Base-by-base conservation (phyloP, 2,329 filamentous ascomycete genomes). In the Alternaria gansuensis region DNA sequence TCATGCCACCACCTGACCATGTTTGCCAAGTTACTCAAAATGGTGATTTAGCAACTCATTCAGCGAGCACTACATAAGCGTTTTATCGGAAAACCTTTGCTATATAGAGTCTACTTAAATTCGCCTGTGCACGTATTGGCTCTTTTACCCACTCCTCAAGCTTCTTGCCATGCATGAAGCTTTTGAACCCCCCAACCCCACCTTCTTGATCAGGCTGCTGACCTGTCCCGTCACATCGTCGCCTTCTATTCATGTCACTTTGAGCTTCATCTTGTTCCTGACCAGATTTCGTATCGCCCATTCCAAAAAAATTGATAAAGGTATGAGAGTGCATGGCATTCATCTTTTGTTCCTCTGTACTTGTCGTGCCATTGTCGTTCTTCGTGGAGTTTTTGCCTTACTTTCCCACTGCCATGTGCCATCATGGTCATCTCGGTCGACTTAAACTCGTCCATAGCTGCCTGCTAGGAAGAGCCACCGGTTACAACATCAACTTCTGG, bases 1-100 rank as follows among this genome's bases (percentile, higher is more conserved):
- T 77, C 72, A 49, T 87, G 80, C 79, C 83, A 87, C 77, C 79
- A 87, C 44, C 80, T 80, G 0, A 2, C 60, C 60, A 77, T 63
- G 46, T 80, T 71, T 46, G 79, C 24, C 1, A 4, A 33, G n/a
- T 4, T 2, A 24, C 3, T 9, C 7, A 9, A 21, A 29, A 11
- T 0, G 60, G 5, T 9, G 23, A 76, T 4, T 3, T 1, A 70
- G 14, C 78, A 41, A 64, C 64, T 60, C 56, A 70, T 6, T 75
- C 75, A 54, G 64, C 72, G 34, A 74, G 59, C 37, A 77, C 70
- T 17, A 75, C 71, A 49, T 75, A 67, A 2, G 74, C 73, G 0
- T 73, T 74, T 4, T 59, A 51, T 3, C 60, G 39, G 0, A 77
- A 57, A 4, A 69, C 73, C n/a, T 69, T 57, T 2, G 65, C 70